These are phyloP conservation scores for Tetrahymena elliotti DNA, from an alignment of 73 alveolate genomes.

Conservation along the genomic window DNA sequence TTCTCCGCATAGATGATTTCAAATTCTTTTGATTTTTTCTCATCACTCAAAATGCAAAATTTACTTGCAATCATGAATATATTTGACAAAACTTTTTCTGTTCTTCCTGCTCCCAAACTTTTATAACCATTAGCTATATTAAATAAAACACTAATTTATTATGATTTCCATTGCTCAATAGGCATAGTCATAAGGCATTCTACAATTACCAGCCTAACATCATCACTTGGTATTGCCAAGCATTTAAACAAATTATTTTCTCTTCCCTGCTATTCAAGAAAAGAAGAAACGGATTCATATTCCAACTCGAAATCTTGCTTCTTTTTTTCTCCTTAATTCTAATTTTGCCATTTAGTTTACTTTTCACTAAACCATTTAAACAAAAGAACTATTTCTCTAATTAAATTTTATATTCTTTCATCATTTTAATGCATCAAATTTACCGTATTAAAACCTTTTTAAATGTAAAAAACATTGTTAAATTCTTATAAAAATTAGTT, in stretches of 20 bases:
- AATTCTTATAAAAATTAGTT: not conserved
- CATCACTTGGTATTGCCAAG: slow-evolving; percentile 78
- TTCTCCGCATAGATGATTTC: slow-evolving; percentile 56
- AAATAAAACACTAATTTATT: slow-evolving; percentile 64
- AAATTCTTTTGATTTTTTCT: slow-evolving; percentile 52
- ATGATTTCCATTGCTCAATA: slow-evolving; percentile 56
- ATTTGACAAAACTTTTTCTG: slow-evolving; percentile 69
- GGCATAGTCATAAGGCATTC: slow-evolving; percentile 73
- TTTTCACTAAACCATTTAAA: slow-evolving; percentile 14
- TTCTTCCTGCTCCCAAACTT: slow-evolving; percentile 85
- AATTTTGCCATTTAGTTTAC: slow-evolving; percentile 11
- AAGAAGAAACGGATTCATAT: slow-evolving; percentile 41
- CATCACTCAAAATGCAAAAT: slow-evolving; percentile 27
- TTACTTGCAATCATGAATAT: slow-evolving; percentile 66
- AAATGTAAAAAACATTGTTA: not conserved
- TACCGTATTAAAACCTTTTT: slow-evolving; percentile 2
- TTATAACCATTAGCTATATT: slow-evolving; percentile 57
- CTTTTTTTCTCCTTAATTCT: slow-evolving; percentile 6
- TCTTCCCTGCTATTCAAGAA: slow-evolving; percentile 59
- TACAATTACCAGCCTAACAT: slow-evolving; percentile 78
- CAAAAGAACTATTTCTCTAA: slow-evolving; percentile 8
- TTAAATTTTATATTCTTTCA: not conserved
- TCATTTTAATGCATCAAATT: not conserved
- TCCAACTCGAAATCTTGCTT: not conserved
- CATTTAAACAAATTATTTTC: slow-evolving; percentile 66